Evolutionary conservation across 1,139 yeast genomes (phyloP), one percentile per base, ranked within the genome.

Genomic region (Lodderomyces parapsilosis): DNA sequence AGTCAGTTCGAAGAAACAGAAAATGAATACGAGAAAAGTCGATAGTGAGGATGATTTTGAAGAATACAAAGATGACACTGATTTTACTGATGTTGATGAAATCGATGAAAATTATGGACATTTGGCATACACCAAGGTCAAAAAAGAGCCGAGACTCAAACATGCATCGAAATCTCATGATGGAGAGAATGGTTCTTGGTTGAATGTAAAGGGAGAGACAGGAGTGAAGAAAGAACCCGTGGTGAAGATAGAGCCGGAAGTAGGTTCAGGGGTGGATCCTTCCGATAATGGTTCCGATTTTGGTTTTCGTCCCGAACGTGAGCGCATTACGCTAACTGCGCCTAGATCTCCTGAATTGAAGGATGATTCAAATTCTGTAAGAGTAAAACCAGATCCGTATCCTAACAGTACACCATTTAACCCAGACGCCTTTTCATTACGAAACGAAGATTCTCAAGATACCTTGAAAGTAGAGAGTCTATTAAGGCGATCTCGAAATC

Each of bases 311-410:
- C 13, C 11, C 27, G 18, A 22, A 15, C n/a, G 6, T 23, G 36
- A 34, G 18, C 37, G 3, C 30, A 27, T 15, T 31, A 22, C 13
- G 37, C 25, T 5, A 22, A 33, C 13, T 8, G 10, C 33, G 7
- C 37, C 37, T 11, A 34, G 20, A 3, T 43, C 49, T 8, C 43
- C 43, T 4, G 47, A 44, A 34, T 18, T 36, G 15, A 42, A 31
- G 37, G 40, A 32, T 23, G 44, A 41, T 33, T 39, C 38, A 13
- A 11, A n/a, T 6, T 24, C 41, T 11, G 6, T 24, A 9, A 28
- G 31, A 7, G 41, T 35, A 11, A 32, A 40, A 34, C 37, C 41
- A 17, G 41, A 39, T 22, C 24, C 38, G 2, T 25, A 37, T 22
- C 11, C 28, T 22, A 23, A 22, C 19, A 22, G 28, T 7, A 13